Evolutionary conservation across 2,329 filamentous ascomycete genomes (phyloP), one percentile per base, ranked within the genome.

Genomic region (Stagonosporopsis tanaceti): DNA sequence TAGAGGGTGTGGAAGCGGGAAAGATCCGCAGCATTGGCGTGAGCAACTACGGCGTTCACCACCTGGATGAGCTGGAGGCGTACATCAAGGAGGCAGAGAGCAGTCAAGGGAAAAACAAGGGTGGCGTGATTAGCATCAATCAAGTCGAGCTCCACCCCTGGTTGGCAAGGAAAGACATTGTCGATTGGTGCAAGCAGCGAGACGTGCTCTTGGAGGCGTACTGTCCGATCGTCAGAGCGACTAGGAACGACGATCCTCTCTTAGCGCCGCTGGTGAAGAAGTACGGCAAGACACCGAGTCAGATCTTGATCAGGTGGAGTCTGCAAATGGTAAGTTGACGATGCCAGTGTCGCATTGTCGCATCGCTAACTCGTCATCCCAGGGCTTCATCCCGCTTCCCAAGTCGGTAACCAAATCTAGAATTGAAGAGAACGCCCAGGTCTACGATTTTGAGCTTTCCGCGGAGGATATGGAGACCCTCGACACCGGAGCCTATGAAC

Each of bases 91-190:
- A 88, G 73, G 83, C 88, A 0, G 88, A 90, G 68, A 85, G 86
- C 74, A 82, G 84, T 40, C 83, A 87, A 42, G 86, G 85, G 1
- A 78, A 80, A 55, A 88, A 87, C 9, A 88, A 86, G 64, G 85
- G 84, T 4, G 91, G 91, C 24, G 80, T 91, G 38, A 84, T 97
- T 69, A 90, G 88, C 59, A 90, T 97, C 35, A 93, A 92, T 38
- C 93, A 97, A 77, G 62, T 77, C 77, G 93, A 97, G 78, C 79
- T 97, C 11, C 93, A 97, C 76, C 93, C 93, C 0, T 97, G 92
- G 93, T 86, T 93, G 39, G 83, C 87, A 8, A 83, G 93, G n/a
- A 79, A 82, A 22, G 92, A 97, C 69, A 92, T 97, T 59, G 87
- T 88, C 8, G 80, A 85, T 44, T 97, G 93, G 92, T 90, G 90